Evolutionary conservation across 495 filamentous ascomycete species (phyloP), one percentile per base, ranked within the genome.

Genomic region (Neurospora sp.): DNA sequence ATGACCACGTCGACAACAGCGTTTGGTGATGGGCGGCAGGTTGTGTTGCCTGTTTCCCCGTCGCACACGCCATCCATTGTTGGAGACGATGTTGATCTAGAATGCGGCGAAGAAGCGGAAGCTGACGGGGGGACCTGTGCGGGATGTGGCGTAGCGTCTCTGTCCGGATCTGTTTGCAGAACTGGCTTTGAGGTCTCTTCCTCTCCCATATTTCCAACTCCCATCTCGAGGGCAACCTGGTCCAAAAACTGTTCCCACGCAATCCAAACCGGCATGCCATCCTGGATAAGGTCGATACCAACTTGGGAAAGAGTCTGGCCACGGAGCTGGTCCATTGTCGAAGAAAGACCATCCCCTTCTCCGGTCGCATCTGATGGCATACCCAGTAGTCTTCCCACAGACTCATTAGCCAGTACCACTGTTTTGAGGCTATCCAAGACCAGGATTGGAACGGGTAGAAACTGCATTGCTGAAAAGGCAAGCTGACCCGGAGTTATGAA

Each of bases 351-450:
- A 8, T 83, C 76, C 14, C 80, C 77, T 9, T 82, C 78, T 7
- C 75, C 76, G 70, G 59, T 35, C 31, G 76, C 72, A n/a, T 81
- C 79, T 20, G 75, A 69, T 14, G 84, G 81, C 72, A 90, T 79
- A 16, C 85, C 87, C 44, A 93, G 78, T 72, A 93, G 75, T 68
- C 87, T 83, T 27, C 87, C 88, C 89, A 92, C 90, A 16, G 91
- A 89, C 69, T 92, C 90, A 77, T 93, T 93, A 9, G 90, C 90
- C 20, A 93, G 77, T 5, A 91, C 83, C 3, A 92, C 84, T 0
- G 88, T 90, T 80, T 92, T 92, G 59, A 85, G 70, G 42, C 83
- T 84, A 20, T 86, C 88, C 45, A 92, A 79, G 2, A 92, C 87
- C 22, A 93, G 76, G 22, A 92, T 76, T 3, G 91, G 91, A 31